A percentile compares a stretch with the other conserved stretches of the same genome.
Evolutionary conservation across 2,329 filamentous ascomycete species (phyloP).

Genomic region (Cercospora zeae-maydis): DNA sequence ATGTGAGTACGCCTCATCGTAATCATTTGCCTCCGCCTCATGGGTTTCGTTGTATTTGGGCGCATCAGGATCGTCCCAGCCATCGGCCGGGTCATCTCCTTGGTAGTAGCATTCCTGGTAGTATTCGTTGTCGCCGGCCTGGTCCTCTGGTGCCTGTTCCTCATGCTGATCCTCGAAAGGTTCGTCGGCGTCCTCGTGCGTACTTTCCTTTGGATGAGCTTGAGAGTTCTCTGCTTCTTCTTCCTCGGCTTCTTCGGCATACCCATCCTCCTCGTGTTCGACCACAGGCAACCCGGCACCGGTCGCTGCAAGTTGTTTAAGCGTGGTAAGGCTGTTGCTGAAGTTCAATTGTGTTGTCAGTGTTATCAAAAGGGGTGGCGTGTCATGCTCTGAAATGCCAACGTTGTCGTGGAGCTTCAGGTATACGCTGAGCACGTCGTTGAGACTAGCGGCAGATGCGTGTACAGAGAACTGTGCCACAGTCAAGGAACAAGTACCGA

Average conservation of each 20-base stretch:
- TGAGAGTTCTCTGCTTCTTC: slow-evolving; percentile 4
- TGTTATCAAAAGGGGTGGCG: slow-evolving; percentile 55
- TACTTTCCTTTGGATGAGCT: not conserved
- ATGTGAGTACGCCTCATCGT: slow-evolving; percentile 9
- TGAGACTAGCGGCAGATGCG: slow-evolving; percentile 50
- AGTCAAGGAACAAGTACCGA: not conserved
- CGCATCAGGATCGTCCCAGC: slow-evolving; percentile 10
- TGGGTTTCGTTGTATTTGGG: not conserved
- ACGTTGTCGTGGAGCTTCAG: slow-evolving; percentile 59
- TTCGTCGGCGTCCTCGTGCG: not conserved
- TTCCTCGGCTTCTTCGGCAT: slow-evolving; percentile 4
- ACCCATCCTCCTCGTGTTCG: slow-evolving; percentile 18
- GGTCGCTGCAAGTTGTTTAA: slow-evolving; percentile 52
- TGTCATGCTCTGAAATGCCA: slow-evolving; percentile 45
- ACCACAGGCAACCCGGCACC: slow-evolving; percentile 54
- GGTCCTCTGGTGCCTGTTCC: not conserved
- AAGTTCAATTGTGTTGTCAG: slow-evolving; percentile 55
- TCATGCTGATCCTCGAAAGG: not conserved
- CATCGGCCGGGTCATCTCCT: slow-evolving; percentile 11
- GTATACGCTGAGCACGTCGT: slow-evolving; percentile 58
- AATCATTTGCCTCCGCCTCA: slow-evolving; percentile 16
- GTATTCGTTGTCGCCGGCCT: not conserved
- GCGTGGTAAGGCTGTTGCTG: slow-evolving; percentile 49
- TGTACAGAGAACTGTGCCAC: slow-evolving; percentile 43
- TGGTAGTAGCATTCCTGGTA: slow-evolving; percentile 2